phyloP scores from a whole-genome alignment of 2,329 filamentous ascomycete species.

The Scortechinia acanthostroma region DNA sequence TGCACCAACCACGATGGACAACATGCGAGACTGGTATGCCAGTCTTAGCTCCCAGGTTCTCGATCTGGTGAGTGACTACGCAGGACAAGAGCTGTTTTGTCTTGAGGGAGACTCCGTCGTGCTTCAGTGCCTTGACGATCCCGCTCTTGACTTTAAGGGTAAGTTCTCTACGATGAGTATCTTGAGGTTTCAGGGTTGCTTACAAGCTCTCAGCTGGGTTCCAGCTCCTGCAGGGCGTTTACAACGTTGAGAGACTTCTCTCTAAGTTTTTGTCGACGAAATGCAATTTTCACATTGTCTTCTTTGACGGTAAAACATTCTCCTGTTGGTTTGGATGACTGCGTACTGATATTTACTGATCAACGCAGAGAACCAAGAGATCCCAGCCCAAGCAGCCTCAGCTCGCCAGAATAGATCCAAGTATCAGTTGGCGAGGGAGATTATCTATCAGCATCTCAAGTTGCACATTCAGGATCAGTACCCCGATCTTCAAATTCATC shows the following conservation, averaged over 20 bases:
- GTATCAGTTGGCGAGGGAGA: background rate
- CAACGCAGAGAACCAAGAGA: constrained; percentile 37
- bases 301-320: constrained; percentile 49
- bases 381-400: background rate
- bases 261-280: constrained; percentile 49
- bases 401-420: constrained; percentile 18
- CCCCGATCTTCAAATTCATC: background rate
- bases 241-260: constrained; percentile 62
- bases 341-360: constrained; percentile 55
- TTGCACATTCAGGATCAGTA: background rate
- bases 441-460: background rate
- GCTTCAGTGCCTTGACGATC: constrained; percentile 43
- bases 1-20: too few relatives aligned
- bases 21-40: constrained; percentile 24
- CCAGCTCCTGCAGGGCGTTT: constrained; percentile 66
- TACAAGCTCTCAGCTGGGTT: constrained; percentile 40
- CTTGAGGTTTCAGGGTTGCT: background rate
- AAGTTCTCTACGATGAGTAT: constrained; percentile 8
- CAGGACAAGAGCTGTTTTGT: constrained; percentile 65
- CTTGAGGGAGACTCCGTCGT: constrained; percentile 71
- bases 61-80: constrained; percentile 70
- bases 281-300: constrained; percentile 66
- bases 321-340: constrained; percentile 31
- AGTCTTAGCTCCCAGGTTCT: constrained; percentile 33
- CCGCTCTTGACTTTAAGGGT: constrained; percentile 55